These are phyloP conservation scores for Neopestalotiopsis clavispora DNA, from an alignment of 2,329 filamentous ascomycete species.

Conservation along the genomic window DNA sequence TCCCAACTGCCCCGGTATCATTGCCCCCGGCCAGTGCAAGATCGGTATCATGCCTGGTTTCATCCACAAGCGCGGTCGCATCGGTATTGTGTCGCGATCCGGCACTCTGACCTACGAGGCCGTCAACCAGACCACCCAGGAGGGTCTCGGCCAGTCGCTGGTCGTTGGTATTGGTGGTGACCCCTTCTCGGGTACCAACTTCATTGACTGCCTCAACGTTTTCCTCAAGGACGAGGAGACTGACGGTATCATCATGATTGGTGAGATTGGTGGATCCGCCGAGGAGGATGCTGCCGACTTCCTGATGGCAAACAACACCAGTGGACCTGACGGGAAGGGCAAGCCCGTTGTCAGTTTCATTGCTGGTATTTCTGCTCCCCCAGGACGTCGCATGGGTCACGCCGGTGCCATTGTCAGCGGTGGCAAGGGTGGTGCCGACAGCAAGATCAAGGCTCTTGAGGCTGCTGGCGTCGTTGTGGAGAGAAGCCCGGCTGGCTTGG, in stretches of 20 bases:
- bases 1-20: conserved; percentile 98
- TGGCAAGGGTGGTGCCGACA: conserved; percentile 96
- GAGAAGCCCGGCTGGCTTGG: conserved; percentile 88
- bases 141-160: conserved; percentile 95
- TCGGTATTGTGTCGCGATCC: conserved; percentile 97
- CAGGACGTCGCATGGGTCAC: conserved; percentile 97
- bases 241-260: conserved; percentile 99
- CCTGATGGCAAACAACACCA: conserved; percentile 86
- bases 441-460: conserved; percentile 96
- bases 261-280: conserved; percentile 95
- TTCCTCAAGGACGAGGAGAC: conserved; percentile 97
- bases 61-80: conserved; percentile 99
- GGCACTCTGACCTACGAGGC: conserved; percentile 99
- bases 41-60: conserved; percentile 99
- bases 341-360: conserved; percentile 99
- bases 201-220: conserved; percentile 98
- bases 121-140: conserved; percentile 98
- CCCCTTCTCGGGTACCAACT: conserved; percentile 98
- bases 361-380: conserved; percentile 95
- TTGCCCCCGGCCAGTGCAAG: conserved; percentile 95
- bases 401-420: conserved; percentile 97
- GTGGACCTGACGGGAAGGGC: conserved; percentile 62
- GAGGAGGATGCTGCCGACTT: conserved; percentile 99
- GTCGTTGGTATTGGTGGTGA: conserved; percentile 98
- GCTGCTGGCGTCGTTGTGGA: conserved; percentile 94